Conservation (phyloP, 768 basidiomycete species). For the Phanerochaete carnosa region DNA sequence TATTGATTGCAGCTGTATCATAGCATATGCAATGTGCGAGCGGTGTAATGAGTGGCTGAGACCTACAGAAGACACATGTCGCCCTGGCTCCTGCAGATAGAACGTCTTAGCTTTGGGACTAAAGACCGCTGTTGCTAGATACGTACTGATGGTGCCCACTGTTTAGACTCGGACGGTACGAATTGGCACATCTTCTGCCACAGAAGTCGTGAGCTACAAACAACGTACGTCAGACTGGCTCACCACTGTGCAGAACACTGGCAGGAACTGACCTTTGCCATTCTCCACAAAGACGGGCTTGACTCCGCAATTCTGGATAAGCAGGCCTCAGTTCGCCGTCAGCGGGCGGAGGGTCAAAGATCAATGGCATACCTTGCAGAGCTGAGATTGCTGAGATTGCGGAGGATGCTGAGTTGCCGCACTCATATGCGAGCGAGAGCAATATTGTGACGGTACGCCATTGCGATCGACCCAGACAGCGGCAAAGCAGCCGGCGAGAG, state of each 20-base stretch:
- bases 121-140: background rate
- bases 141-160: background rate
- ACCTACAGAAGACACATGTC: background rate
- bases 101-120: too few relatives aligned
- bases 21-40: background rate
- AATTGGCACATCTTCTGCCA: background rate
- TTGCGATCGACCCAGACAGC: background rate
- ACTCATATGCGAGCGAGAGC: background rate
- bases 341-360: background rate
- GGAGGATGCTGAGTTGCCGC: background rate
- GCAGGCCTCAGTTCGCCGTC: background rate
- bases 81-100: too few relatives aligned
- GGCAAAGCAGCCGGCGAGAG: background rate
- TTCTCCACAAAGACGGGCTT: background rate
- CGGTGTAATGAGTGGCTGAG: background rate
- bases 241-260: background rate
- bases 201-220: background rate
- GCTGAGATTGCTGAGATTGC: too few relatives aligned
- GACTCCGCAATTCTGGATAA: background rate
- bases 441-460: background rate
- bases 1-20: constrained; percentile 15
- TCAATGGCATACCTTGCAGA: background rate
- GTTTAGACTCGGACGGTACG: background rate
- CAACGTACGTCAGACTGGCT: background rate
- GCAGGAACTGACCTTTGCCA: background rate